Conservation (phyloP, 2,329 filamentous ascomycete genomes). For the Microdochium bolleyi region DNA sequence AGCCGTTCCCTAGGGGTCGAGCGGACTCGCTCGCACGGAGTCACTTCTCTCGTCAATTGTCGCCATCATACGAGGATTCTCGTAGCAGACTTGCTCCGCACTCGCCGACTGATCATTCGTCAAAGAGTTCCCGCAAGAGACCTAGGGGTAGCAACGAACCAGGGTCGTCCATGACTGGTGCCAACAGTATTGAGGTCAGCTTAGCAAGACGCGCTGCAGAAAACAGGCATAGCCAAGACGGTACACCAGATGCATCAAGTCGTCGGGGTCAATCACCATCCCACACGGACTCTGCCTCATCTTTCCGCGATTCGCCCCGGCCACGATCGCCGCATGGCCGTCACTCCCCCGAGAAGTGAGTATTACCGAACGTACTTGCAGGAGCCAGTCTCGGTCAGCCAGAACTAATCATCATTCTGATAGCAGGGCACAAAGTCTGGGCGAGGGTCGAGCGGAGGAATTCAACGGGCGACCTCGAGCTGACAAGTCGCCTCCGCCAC, state of each 20-base stretch:
- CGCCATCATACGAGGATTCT: not conserved
- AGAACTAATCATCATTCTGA: not conserved
- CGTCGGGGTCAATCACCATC: constrained; percentile 41
- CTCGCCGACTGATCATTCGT: not conserved
- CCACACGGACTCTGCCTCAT: constrained; percentile 43
- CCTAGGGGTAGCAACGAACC: not conserved
- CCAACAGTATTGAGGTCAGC: constrained; percentile 25
- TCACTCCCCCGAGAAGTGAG: constrained; percentile 23
- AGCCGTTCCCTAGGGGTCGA: not conserved
- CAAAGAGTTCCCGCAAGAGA: not conserved
- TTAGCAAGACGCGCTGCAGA: constrained; percentile 19
- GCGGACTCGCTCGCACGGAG: not conserved
- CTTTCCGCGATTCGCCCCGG: constrained; percentile 53
- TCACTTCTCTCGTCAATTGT: not conserved
- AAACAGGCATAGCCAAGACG: not conserved
- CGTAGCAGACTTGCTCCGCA: not conserved
- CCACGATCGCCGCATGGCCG: constrained; percentile 49
- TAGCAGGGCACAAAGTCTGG: constrained; percentile 6
- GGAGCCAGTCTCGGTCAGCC: not conserved
- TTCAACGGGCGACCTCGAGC: not conserved
- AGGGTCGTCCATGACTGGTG: constrained; percentile 17
- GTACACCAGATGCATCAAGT: not conserved
- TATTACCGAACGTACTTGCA: not conserved
- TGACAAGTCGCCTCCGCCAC: constrained; percentile 20
- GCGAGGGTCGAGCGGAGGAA: constrained; percentile 24